phyloP scores from a whole-genome alignment of 176 grass and related monocot genomes.

The Elaeis guineensis region DNA sequence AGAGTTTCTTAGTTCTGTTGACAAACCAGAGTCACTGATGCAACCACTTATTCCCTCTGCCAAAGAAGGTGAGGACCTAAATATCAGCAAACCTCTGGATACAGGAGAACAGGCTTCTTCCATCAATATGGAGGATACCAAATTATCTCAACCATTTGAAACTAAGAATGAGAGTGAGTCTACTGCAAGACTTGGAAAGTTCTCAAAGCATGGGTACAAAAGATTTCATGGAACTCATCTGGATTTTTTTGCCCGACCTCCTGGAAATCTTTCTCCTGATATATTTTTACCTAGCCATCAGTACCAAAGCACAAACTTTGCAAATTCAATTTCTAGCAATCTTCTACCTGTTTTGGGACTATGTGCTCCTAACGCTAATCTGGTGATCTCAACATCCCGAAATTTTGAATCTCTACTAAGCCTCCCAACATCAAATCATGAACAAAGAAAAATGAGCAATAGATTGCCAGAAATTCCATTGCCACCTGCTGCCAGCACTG shows the following conservation, averaged over 20 bases:
- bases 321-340: conserved; percentile 49
- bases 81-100: conserved; percentile 34
- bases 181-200: conserved; percentile 37
- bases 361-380: conserved; percentile 87
- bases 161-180: conserved; percentile 38
- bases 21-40: conserved; percentile 34
- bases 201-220: conserved; percentile 40
- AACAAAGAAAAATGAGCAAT: conserved; percentile 35
- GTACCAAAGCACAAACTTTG: conserved; percentile 26
- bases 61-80: conserved; percentile 29
- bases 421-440: conserved; percentile 20
- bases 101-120: conserved; percentile 18
- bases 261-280: conserved; percentile 26
- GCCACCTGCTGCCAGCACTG: conserved; percentile 18
- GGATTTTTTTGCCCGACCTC: conserved; percentile 41
- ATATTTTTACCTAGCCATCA: conserved; percentile 36
- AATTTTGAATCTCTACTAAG: conserved; percentile 27
- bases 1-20: conserved; percentile 24
- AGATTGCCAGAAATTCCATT: conserved; percentile 24
- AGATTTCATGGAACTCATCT: conserved; percentile 45
- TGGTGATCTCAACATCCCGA: conserved; percentile 36
- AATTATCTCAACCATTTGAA: conserved; percentile 28
- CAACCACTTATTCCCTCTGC: conserved; percentile 28
- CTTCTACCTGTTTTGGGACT: conserved; percentile 86
- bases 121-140: conserved; percentile 16